Conservation (phyloP, 768 basidiomycete species). For the Fibroporia radiculosa region DNA sequence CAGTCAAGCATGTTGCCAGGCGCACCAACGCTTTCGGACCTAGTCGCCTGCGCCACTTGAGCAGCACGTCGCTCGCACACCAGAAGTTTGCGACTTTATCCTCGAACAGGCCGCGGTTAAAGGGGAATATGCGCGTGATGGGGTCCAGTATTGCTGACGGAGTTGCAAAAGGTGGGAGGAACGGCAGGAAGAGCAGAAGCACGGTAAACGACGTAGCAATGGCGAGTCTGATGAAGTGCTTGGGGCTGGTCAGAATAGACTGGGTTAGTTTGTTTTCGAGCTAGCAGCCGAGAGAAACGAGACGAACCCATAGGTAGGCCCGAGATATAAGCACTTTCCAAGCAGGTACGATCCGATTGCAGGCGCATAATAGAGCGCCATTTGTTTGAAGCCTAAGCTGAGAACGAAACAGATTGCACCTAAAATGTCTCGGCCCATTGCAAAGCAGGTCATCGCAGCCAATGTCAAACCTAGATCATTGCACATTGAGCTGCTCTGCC, state of each 20-base stretch:
- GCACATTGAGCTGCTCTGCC: no score
- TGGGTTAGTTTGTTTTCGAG: neutral
- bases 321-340: constrained; percentile 83
- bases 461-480: constrained; percentile 51
- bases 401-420: constrained; percentile 77
- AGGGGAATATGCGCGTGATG: constrained; percentile 82
- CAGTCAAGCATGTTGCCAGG: constrained; percentile 59
- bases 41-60: constrained; percentile 74
- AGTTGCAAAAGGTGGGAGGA: constrained; percentile 59
- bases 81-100: constrained; percentile 98
- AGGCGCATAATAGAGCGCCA: constrained; percentile 91
- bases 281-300: neutral
- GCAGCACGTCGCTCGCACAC: constrained; percentile 84
- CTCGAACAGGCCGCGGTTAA: constrained; percentile 84
- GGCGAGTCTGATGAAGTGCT: constrained; percentile 61
- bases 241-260: constrained; percentile 15
- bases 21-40: constrained; percentile 45
- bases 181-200: constrained; percentile 67
- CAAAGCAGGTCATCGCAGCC: constrained; percentile 63
- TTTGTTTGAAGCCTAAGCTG: constrained; percentile 92
- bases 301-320: constrained; percentile 60
- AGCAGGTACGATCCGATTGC: constrained; percentile 87
- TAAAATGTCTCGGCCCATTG: constrained; percentile 56
- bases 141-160: constrained; percentile 46
- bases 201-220: constrained; percentile 57